These are phyloP conservation scores for Phyllosticta citrichinensis DNA, from an alignment of 2,329 filamentous ascomycete genomes.

Conservation along the genomic window DNA sequence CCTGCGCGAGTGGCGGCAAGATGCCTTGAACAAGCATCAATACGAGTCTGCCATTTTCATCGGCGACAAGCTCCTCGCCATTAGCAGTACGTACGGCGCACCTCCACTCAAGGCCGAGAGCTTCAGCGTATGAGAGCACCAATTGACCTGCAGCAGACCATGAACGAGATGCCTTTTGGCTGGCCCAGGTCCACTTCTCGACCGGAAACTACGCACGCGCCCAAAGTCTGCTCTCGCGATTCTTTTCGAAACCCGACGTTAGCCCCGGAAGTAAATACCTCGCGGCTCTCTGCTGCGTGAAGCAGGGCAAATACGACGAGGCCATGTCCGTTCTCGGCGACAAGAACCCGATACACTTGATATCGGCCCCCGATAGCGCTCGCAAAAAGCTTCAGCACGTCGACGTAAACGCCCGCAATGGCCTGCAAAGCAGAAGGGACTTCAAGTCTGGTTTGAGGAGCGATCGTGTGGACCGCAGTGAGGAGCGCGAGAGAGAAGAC, in stretches of 20 bases:
- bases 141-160: conserved; percentile 50
- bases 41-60: conserved; percentile 96
- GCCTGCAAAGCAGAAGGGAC: conserved; percentile 12
- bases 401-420: conserved; percentile 41
- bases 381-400: conserved; percentile 63
- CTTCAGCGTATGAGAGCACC: not conserved
- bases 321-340: conserved; percentile 80
- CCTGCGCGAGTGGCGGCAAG: conserved; percentile 87
- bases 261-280: conserved; percentile 88
- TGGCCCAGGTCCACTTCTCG: conserved; percentile 95
- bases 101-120: not conserved
- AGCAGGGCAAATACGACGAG: conserved; percentile 82
- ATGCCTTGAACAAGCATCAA: conserved; percentile 90
- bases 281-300: conserved; percentile 87
- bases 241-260: conserved; percentile 70
- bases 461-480: conserved; percentile 47
- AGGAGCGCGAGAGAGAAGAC: conserved; percentile 59
- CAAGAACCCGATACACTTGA: conserved; percentile 83
- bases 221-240: conserved; percentile 62
- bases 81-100: conserved; percentile 61
- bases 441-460: conserved; percentile 36
- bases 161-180: conserved; percentile 90
- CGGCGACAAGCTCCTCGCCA: conserved; percentile 87
- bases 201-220: conserved; percentile 92
- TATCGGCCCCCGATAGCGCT: conserved; percentile 54